These are phyloP conservation scores for Oldenlandia corymbosa DNA, from an alignment of 257 asterid genomes.

Conservation along the genomic window DNA sequence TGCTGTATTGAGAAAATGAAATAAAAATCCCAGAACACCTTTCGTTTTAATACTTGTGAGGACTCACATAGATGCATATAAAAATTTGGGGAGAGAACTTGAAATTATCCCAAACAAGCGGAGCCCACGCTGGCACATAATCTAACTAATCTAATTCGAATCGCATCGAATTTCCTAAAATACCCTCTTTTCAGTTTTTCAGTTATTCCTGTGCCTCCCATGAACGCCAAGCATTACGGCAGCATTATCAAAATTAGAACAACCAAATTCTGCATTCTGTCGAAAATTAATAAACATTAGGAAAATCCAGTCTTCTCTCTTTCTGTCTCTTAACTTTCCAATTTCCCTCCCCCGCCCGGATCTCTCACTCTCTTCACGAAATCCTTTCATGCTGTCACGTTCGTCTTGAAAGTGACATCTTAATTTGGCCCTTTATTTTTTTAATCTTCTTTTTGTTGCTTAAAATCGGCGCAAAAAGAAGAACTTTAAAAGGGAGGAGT, in stretches of 20 bases:
- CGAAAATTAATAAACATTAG: not conserved
- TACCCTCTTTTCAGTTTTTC: conserved; percentile 21
- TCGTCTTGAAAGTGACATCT: conserved; percentile 12
- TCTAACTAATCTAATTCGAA: conserved; percentile 22
- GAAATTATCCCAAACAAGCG: conserved; percentile 9
- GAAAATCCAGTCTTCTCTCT: not conserved
- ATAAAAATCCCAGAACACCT: too few species aligned
- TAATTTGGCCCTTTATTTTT: not conserved
- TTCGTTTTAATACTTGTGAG: not conserved
- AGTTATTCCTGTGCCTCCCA: conserved; percentile 16
- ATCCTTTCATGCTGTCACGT: conserved; percentile 20
- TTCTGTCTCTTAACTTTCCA: not conserved
- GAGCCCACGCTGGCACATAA: conserved; percentile 21
- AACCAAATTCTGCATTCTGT: conserved; percentile 3
- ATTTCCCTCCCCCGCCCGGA: too few species aligned
- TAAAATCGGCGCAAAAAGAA: conserved; percentile 6
- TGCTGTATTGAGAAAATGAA: too few species aligned
- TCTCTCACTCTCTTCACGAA: conserved; percentile 9
- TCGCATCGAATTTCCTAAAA: conserved; percentile 1
- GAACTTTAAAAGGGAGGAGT: not conserved
- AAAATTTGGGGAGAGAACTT: too few species aligned
- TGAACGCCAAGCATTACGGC: not conserved
- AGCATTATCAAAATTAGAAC: too few species aligned
- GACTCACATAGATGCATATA: not conserved
- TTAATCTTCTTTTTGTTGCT: conserved; percentile 1